These are phyloP conservation scores for Linaria vulgaris DNA, from an alignment of 257 asterid species.

Conservation along the genomic window DNA sequence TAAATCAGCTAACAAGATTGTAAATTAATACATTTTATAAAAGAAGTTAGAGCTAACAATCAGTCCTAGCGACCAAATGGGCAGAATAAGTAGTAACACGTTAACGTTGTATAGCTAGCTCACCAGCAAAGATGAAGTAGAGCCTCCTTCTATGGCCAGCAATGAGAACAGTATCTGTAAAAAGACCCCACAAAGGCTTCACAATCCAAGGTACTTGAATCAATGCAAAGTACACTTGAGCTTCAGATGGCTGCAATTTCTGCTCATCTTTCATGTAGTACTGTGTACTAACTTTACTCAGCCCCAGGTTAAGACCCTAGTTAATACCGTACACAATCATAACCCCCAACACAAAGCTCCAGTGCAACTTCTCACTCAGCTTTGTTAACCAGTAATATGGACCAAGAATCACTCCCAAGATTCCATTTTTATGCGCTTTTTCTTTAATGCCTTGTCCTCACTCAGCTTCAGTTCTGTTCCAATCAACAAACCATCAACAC, in stretches of 20 bases:
- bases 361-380: conserved; percentile 67
- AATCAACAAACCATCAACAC: too few species aligned
- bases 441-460: too few species aligned
- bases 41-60: not conserved
- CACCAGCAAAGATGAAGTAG: conserved; percentile 78
- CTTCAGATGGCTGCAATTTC: conserved; percentile 87
- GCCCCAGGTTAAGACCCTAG: conserved; percentile 75
- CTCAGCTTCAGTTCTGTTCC: too few species aligned
- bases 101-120: not conserved
- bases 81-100: not conserved
- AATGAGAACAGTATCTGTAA: conserved; percentile 81
- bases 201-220: conserved; percentile 82
- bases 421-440: conserved; percentile 25
- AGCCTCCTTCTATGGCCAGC: conserved; percentile 79
- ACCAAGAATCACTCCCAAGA: conserved; percentile 30
- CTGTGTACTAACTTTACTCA: conserved; percentile 65
- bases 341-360: conserved; percentile 87
- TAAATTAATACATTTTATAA: not conserved
- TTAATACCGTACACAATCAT: conserved; percentile 80
- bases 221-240: conserved; percentile 80
- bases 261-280: conserved; percentile 91
- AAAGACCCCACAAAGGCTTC: conserved; percentile 87
- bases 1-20: not conserved
- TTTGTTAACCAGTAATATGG: conserved; percentile 56
- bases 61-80: not conserved